These are phyloP conservation scores for Phoenix roebelenii DNA, from an alignment of 176 grass and related monocot species.

Conservation along the genomic window DNA sequence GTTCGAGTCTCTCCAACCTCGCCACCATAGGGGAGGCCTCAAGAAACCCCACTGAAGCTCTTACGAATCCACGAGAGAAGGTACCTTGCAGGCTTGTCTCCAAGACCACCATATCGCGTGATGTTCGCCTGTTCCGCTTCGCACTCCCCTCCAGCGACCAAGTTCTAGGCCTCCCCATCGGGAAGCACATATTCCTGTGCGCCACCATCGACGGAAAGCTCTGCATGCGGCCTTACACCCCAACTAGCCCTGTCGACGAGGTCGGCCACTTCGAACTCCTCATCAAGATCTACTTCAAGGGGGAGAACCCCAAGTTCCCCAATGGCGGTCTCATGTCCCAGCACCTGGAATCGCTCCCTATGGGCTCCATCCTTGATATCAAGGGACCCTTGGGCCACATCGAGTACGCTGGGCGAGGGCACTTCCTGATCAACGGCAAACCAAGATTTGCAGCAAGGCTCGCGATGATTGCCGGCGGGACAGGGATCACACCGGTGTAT, in stretches of 20 bases:
- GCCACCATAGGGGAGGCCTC: slow-evolving; percentile 53
- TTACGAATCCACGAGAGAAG: slow-evolving; percentile 44
- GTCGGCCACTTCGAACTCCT: slow-evolving; percentile 68
- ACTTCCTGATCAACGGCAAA: slow-evolving; percentile 46
- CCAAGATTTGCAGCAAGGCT: slow-evolving; percentile 29
- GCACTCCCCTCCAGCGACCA: slow-evolving; percentile 39
- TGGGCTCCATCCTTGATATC: slow-evolving; percentile 35
- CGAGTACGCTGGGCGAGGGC: slow-evolving; percentile 52
- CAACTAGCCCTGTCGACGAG: slow-evolving; percentile 41
- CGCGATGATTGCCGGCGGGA: slow-evolving; percentile 71
- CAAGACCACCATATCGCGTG: slow-evolving; percentile 35
- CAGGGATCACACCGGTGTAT: slow-evolving; percentile 80
- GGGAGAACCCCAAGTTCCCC: slow-evolving; percentile 48
- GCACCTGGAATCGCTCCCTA: slow-evolving; percentile 46
- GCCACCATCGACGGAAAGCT: slow-evolving; percentile 39
- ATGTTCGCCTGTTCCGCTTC: slow-evolving; percentile 55
- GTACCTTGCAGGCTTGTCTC: slow-evolving; percentile 39
- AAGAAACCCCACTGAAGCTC: slow-evolving; percentile 20
- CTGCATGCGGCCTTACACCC: slow-evolving; percentile 81
- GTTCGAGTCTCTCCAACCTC: slow-evolving; percentile 17
- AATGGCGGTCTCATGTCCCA: slow-evolving; percentile 69
- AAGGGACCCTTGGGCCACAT: slow-evolving; percentile 64
- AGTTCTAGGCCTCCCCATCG: slow-evolving; percentile 49
- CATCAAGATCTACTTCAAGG: slow-evolving; percentile 72
- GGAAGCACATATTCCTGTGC: slow-evolving; percentile 69